Evolutionary conservation across 2,329 filamentous ascomycete species (phyloP).

Genomic region (Ilyonectria mors-panacis): DNA sequence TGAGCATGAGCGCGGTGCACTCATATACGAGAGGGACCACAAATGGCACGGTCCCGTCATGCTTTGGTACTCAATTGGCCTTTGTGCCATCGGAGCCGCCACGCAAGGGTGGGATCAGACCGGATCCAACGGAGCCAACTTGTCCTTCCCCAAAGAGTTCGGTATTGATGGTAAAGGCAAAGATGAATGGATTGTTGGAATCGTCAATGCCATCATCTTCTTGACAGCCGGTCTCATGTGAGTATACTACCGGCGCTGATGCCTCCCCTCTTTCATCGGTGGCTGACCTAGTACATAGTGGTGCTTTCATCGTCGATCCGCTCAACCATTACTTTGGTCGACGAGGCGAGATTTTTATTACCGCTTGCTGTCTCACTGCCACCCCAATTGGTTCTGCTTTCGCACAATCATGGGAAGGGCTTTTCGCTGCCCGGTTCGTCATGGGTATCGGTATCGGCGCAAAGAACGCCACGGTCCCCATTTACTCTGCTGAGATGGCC

Average conservation of each 20-base stretch:
- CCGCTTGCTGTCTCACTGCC: constrained; percentile 58
- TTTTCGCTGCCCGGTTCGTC: constrained; percentile 76
- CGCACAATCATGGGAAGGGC: constrained; percentile 75
- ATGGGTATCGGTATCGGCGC: constrained; percentile 79
- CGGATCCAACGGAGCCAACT: constrained; percentile 72
- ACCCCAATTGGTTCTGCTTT: constrained; percentile 64
- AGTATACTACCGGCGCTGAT: constrained; percentile 42
- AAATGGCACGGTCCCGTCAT: constrained; percentile 68
- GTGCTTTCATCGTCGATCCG: constrained; percentile 62
- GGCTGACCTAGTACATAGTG: constrained; percentile 29
- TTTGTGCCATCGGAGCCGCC: constrained; percentile 70
- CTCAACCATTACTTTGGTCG: constrained; percentile 76
- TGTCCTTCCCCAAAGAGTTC: constrained; percentile 68
- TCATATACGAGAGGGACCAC: constrained; percentile 66
- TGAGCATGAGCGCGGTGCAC: constrained; percentile 54
- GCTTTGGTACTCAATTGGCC: constrained; percentile 62
- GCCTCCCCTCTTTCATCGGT: neutral
- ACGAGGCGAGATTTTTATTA: constrained; percentile 77
- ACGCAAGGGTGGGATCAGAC: constrained; percentile 77
- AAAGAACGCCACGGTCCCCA: constrained; percentile 75
- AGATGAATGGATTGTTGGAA: constrained; percentile 60
- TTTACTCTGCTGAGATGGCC: constrained; percentile 81
- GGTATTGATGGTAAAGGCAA: constrained; percentile 54
- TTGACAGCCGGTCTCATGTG: constrained; percentile 71
- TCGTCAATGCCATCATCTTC: constrained; percentile 54